Percentiles rank a stretch among this genome's conserved stretches.
These are phyloP conservation scores for Penicillium odoratum DNA, from an alignment of 495 filamentous ascomycete genomes.

Conservation along the genomic window DNA sequence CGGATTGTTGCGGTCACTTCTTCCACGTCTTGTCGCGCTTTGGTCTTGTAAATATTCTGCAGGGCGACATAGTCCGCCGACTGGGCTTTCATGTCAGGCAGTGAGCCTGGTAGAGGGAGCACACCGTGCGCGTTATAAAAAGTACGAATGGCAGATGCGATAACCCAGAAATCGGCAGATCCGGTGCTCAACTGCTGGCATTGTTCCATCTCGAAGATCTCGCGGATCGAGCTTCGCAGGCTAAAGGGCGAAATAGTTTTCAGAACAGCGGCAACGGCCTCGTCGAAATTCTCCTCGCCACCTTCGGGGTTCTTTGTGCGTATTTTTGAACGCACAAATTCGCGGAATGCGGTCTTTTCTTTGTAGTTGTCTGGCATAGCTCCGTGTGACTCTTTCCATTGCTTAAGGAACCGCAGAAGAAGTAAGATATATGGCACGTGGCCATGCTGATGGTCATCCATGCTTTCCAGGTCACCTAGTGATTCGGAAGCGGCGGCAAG, in stretches of 20 bases:
- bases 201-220: constrained; percentile 72
- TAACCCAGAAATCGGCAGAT: constrained; percentile 77
- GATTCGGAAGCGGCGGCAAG: constrained; percentile 60
- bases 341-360: constrained; percentile 82
- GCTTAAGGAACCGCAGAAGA: constrained; percentile 79
- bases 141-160: constrained; percentile 72
- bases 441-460: constrained; percentile 82
- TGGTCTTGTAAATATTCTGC: constrained; percentile 91
- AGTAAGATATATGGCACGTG: constrained; percentile 89
- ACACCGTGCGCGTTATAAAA: constrained; percentile 72
- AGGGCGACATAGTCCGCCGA: constrained; percentile 88
- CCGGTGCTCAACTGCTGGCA: constrained; percentile 47
- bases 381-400: constrained; percentile 75
- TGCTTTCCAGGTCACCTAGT: constrained; percentile 63
- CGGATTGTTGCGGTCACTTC: constrained; percentile 75
- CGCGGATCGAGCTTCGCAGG: constrained; percentile 65
- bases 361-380: constrained; percentile 72
- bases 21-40: constrained; percentile 75
- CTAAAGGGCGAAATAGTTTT: constrained; percentile 72
- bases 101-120: constrained; percentile 80
- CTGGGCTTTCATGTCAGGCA: constrained; percentile 98
- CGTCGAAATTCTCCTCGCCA: constrained; percentile 96
- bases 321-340: constrained; percentile 62
- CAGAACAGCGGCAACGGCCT: constrained; percentile 82
- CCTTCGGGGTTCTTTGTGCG: constrained; percentile 79